phyloP scores from a whole-genome alignment of 129 eudicot species.

The Gnaphalium uliginosum region DNA sequence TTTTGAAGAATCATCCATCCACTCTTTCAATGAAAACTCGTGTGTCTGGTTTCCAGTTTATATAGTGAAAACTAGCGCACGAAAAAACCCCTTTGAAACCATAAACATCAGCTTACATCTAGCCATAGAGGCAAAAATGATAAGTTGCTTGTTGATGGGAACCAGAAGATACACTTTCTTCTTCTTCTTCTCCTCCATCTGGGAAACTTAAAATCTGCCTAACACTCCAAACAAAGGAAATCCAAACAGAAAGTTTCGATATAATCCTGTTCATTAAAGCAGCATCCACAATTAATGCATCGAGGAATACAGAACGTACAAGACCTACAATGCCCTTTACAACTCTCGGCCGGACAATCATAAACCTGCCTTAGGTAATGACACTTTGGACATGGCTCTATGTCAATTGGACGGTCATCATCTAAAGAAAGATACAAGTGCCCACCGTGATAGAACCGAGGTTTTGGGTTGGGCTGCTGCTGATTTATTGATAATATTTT shows the following conservation, averaged over 20 bases:
- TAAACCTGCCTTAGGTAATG: conserved; percentile 50
- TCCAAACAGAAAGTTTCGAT: conserved; percentile 52
- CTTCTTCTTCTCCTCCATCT: conserved; percentile 33
- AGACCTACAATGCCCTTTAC: conserved; percentile 55
- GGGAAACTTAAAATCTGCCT: conserved; percentile 33
- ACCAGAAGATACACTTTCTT: conserved; percentile 5
- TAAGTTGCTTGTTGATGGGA: conserved; percentile 43
- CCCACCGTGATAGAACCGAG: conserved; percentile 47
- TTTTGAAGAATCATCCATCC: not conserved
- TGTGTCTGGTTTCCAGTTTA: not conserved
- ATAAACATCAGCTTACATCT: conserved; percentile 19
- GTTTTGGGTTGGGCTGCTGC: conserved; percentile 36
- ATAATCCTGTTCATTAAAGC: conserved; percentile 50
- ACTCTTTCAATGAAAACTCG: not conserved
- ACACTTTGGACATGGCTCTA: conserved; percentile 75
- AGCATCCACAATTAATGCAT: conserved; percentile 62
- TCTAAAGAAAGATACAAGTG: conserved; percentile 61
- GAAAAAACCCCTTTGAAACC: not conserved
- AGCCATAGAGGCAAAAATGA: conserved; percentile 50
- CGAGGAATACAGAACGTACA: conserved; percentile 61
- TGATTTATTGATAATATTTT: conserved; percentile 32
- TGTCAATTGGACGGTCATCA: conserved; percentile 66
- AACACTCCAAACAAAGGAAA: conserved; percentile 50
- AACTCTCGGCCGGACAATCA: conserved; percentile 63
- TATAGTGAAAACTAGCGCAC: not conserved